Conservation (phyloP, 2,329 filamentous ascomycete genomes). For the Ceratocystis papillata region DNA sequence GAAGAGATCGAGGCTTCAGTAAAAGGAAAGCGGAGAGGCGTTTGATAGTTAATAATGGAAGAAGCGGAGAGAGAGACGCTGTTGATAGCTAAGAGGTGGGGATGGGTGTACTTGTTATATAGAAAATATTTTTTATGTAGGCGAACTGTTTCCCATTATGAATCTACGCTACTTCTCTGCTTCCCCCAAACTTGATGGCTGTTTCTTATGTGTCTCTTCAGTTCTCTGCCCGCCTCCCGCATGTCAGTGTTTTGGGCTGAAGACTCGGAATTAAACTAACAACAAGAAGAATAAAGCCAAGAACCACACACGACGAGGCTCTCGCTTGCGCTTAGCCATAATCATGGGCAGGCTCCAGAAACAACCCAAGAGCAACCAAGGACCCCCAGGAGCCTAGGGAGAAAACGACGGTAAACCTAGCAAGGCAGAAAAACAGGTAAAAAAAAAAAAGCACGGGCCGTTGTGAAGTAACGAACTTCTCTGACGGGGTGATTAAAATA, state of each 20-base stretch:
- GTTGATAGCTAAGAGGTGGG: background rate
- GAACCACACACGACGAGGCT: background rate
- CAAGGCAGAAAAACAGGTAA: slow-evolving; percentile 4
- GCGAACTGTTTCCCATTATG: background rate
- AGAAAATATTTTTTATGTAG: background rate
- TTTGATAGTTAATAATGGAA: background rate
- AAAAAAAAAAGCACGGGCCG: slow-evolving; percentile 13
- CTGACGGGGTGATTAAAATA: slow-evolving; percentile 6
- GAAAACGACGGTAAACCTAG: slow-evolving; percentile 1
- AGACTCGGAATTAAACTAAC: slow-evolving; percentile 1
- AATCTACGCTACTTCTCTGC: background rate
- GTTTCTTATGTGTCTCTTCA: background rate
- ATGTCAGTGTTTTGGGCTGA: slow-evolving; percentile 12
- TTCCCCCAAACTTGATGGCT: background rate
- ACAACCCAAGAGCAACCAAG: background rate
- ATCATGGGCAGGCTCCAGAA: background rate
- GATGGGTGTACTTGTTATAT: slow-evolving; percentile 5
- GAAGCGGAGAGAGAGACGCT: background rate
- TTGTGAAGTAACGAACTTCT: background rate
- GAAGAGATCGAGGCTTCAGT: background rate
- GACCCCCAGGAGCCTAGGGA: background rate
- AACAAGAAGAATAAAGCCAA: background rate
- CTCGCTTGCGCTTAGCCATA: slow-evolving; percentile 11
- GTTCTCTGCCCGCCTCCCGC: slow-evolving; percentile 3
- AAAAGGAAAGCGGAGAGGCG: background rate